Conservation (phyloP, 2,329 filamentous ascomycete species). For the Xylaria sp. region DNA sequence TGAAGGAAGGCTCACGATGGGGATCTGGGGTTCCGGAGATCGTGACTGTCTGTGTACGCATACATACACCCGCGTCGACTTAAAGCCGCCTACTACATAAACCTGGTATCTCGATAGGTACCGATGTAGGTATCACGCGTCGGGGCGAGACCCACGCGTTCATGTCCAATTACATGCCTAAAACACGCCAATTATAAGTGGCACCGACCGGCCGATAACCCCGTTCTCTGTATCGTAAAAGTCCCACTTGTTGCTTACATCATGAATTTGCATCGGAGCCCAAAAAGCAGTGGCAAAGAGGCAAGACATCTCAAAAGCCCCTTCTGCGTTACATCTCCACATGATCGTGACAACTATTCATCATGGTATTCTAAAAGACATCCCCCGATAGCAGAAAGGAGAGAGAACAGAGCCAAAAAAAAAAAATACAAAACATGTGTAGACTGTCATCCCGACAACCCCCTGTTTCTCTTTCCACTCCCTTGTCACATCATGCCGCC, state of each 20-base stretch:
- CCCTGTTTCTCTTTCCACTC: background rate
- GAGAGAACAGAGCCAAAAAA: background rate
- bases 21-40: background rate
- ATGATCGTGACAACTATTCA: conserved; percentile 6
- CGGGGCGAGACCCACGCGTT: background rate
- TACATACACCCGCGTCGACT: background rate
- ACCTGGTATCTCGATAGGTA: conserved; percentile 17
- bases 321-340: conserved; percentile 4
- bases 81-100: background rate
- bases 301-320: background rate
- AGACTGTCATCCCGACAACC: conserved; percentile 1
- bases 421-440: background rate
- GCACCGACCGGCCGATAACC: background rate
- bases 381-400: background rate
- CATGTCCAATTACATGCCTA: background rate
- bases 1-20: conserved; percentile 32
- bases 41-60: background rate
- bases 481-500: conserved; percentile 21
- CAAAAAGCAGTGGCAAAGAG: conserved; percentile 19
- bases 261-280: conserved; percentile 8
- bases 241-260: conserved; percentile 22
- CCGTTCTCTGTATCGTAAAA: background rate
- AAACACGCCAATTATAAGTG: conserved; percentile 10
- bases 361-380: background rate
- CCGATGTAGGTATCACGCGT: conserved; percentile 2